Conservation (phyloP, 1,284 basidiomycete genomes). For the Anthracocystis setariae region DNA sequence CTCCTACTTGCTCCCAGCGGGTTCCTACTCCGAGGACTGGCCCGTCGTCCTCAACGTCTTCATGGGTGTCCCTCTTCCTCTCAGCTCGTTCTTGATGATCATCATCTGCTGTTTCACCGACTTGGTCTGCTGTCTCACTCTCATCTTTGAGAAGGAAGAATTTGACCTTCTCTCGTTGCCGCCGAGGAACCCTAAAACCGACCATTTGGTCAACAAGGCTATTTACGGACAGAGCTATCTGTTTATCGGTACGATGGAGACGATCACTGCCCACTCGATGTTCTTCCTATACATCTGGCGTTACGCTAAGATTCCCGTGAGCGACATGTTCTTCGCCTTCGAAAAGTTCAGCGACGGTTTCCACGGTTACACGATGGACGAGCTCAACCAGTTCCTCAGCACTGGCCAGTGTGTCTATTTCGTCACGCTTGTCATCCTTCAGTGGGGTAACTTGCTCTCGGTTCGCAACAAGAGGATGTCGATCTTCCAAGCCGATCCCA, state of each 20-base stretch:
- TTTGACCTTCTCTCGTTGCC: constrained; percentile 70
- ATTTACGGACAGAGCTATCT: constrained; percentile 76
- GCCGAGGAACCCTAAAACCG: constrained; percentile 50
- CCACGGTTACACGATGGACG: constrained; percentile 70
- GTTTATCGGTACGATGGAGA: constrained; percentile 74
- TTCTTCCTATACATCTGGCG: constrained; percentile 71
- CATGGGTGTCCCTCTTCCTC: constrained; percentile 72
- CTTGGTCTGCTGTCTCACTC: constrained; percentile 70
- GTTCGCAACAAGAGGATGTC: constrained; percentile 72
- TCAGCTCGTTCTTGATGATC: constrained; percentile 71
- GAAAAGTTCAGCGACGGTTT: constrained; percentile 69
- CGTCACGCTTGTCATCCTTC: constrained; percentile 77
- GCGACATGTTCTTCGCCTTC: constrained; percentile 36
- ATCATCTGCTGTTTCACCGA: constrained; percentile 72
- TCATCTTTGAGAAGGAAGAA: constrained; percentile 75
- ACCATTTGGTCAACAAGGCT: constrained; percentile 70
- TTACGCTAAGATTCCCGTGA: constrained; percentile 69
- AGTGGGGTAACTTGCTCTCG: constrained; percentile 71
- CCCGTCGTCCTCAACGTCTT: constrained; percentile 74
- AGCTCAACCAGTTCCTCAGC: constrained; percentile 68
- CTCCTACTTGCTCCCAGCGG: constrained; percentile 65
- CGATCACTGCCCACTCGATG: constrained; percentile 70
- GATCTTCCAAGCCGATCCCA: constrained; percentile 64
- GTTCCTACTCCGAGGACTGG: constrained; percentile 76
- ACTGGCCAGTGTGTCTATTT: constrained; percentile 69